Evolutionary conservation across 1,284 basidiomycete genomes (phyloP).

Genomic region (Boletus semigastroideus): DNA sequence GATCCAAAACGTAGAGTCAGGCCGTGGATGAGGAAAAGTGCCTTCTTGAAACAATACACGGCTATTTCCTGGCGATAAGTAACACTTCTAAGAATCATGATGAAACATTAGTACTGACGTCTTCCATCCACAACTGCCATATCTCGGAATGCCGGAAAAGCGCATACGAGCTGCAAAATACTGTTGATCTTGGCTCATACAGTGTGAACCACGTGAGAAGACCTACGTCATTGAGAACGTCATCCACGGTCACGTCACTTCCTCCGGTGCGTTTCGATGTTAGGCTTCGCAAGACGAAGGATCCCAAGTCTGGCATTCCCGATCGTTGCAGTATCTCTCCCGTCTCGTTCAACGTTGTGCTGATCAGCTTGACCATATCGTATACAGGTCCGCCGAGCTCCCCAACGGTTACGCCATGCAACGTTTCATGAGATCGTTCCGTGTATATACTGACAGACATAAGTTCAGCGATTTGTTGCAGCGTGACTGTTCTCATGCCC

Average conservation of each 20-base stretch:
- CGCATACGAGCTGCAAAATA: constrained; percentile 57
- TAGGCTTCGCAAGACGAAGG: constrained; percentile 68
- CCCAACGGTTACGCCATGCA: constrained; percentile 74
- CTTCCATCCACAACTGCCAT: constrained; percentile 61
- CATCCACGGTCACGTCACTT: constrained; percentile 48
- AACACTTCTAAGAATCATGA: constrained; percentile 2
- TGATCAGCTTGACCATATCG: constrained; percentile 70
- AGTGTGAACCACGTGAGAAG: constrained; percentile 5
- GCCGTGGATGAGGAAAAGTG: constrained; percentile 77
- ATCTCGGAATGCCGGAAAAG: constrained; percentile 77
- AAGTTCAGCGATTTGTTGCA: constrained; percentile 65
- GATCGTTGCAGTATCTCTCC: constrained; percentile 61
- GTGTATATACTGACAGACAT: constrained; percentile 68
- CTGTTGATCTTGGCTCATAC: constrained; percentile 11
- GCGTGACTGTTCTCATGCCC: constrained; percentile 57
- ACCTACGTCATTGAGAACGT: constrained; percentile 63
- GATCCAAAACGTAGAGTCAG: constrained; percentile 63
- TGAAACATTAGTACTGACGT: constrained; percentile 45
- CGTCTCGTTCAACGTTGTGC: constrained; percentile 66
- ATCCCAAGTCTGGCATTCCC: constrained; percentile 70
- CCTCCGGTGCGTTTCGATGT: constrained; percentile 42
- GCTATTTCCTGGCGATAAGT: constrained; percentile 40
- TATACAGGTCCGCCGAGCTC: constrained; percentile 72
- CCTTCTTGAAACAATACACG: constrained; percentile 88
- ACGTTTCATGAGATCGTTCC: constrained; percentile 68